These are phyloP conservation scores for Amphibolis antarctica DNA, from an alignment of 106 monocot species.

Conservation along the genomic window DNA sequence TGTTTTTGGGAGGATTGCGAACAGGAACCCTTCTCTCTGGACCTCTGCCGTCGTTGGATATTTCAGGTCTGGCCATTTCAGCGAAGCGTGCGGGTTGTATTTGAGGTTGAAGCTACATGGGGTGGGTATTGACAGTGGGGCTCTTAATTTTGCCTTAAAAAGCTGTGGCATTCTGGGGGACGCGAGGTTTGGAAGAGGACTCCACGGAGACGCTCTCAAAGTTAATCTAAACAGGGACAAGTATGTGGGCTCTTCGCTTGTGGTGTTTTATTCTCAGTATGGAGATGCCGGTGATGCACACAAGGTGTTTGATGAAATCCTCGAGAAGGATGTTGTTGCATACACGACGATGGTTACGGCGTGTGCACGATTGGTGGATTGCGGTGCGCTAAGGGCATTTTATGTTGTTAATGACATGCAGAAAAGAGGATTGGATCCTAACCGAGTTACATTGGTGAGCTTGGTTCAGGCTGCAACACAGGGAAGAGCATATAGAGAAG, in stretches of 20 bases:
- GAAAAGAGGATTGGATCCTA: constrained; percentile 32
- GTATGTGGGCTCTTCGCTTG: constrained; percentile 46
- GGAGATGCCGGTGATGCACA: constrained; percentile 22
- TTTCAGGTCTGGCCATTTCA: constrained; percentile 33
- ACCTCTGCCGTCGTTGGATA: constrained; percentile 51
- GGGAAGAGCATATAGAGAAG: constrained; percentile 27
- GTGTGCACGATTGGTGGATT: constrained; percentile 30
- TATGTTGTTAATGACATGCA: constrained; percentile 33
- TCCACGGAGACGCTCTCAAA: constrained; percentile 44
- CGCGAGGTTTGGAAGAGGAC: constrained; percentile 19
- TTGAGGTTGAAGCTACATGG: constrained; percentile 16
- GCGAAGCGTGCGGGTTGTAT: constrained; percentile 34
- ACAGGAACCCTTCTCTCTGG: constrained; percentile 41
- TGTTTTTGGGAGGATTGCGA: constrained; percentile 25
- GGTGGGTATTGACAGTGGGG: constrained; percentile 32
- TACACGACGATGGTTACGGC: constrained; percentile 56
- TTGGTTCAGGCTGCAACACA: constrained; percentile 44
- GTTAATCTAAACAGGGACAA: constrained; percentile 25
- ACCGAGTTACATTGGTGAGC: constrained; percentile 53
- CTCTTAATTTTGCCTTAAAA: constrained; percentile 48
- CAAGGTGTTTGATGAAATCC: constrained; percentile 42
- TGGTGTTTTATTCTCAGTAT: constrained; percentile 38
- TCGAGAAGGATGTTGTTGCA: constrained; percentile 49
- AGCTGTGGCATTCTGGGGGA: constrained; percentile 29
- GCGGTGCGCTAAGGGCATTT: constrained; percentile 25